Base-by-base conservation (phyloP, 2,329 filamentous ascomycete species). In the Fusarium anthophilum region DNA sequence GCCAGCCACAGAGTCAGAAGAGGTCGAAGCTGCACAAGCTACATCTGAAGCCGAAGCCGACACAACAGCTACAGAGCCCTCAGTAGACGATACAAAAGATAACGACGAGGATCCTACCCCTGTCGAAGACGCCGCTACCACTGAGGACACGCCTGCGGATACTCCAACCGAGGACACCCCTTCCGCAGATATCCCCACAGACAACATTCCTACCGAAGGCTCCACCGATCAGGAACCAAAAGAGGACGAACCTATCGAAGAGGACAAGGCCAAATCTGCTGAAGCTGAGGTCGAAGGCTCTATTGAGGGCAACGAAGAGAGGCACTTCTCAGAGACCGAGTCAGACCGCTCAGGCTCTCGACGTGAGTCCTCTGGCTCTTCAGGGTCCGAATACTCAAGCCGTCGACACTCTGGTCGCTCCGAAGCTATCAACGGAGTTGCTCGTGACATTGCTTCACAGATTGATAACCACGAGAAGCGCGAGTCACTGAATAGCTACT, bases 371-470 rank as follows among this genome's bases (percentile, higher is more conserved):
- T 74, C 72, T 41, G 54, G 67, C 44, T 80, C 79, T 17, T 70
- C 69, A 17, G 72, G 60, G 24, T 79, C 74, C 5, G 66, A 69
- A 38, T 55, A 48, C 50, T 77, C 76, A n/a, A 70, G 79, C 24
- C 79, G 84, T 32, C 83, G 83, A n/a, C 79, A 82, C 4, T 87
- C 85, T 3, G 76, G 81, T 15, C 81, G 84, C 10, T 87, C 88
- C 5, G 86, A 89, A 73, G 87, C 86, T 41, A 89, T 90, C 67
- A 86, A 88, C 38, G 85, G 84, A 30, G 87, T 87, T 2, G 87
- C 87, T 3, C 82, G 84, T 57, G 86, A 86, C 28, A 87, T 89
- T 20, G 83, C 89, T 15, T 85, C 83, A 6, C 85, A 84, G 45
- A 84, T 88, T 22, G 85, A 86, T 62, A 76, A 82, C 41, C 81